Evolutionary conservation across 805 yeast genomes (phyloP).

Genomic region (Candida tammaniensis): DNA sequence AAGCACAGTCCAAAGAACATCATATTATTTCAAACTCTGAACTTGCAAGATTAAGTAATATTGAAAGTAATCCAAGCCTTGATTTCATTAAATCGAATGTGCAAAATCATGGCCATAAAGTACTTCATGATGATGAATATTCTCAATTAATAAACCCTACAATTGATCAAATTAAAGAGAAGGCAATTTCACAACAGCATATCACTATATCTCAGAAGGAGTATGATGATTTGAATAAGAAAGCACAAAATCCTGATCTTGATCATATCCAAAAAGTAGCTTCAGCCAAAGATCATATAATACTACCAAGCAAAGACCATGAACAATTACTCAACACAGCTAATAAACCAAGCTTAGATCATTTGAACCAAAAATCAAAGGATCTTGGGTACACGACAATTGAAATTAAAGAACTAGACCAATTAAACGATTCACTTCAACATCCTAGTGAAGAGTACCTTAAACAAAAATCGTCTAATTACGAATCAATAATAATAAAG

Average conservation of each 20-base stretch:
- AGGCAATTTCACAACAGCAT: constrained; percentile 18
- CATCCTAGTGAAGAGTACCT: constrained; percentile 12
- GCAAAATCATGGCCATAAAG: constrained; percentile 4
- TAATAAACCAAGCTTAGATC: constrained; percentile 19
- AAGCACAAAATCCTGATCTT: constrained; percentile 21
- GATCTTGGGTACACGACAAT: constrained; percentile 7
- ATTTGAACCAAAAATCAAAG: constrained; percentile 15
- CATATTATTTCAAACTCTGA: constrained; percentile 12
- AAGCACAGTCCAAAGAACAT: constrained; percentile 15
- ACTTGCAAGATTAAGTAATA: constrained; percentile 9
- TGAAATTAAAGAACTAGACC: constrained; percentile 10
- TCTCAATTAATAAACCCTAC: constrained; percentile 26
- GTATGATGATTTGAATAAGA: constrained; percentile 10
- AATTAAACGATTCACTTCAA: constrained; percentile 5
- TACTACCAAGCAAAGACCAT: constrained; percentile 18
- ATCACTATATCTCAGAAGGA: constrained; percentile 16
- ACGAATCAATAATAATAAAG: constrained; percentile 4
- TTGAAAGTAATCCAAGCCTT: constrained; percentile 6
- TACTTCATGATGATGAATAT: constrained; percentile 13
- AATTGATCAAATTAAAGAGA: constrained; percentile 17
- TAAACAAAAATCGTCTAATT: constrained; percentile 3
- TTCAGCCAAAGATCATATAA: constrained; percentile 14
- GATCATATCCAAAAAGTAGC: constrained; percentile 23
- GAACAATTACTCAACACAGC: constrained; percentile 12
- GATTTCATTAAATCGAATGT: constrained; percentile 8